Evolutionary conservation across 1,284 basidiomycete species (phyloP).

Genomic region (Boletus hoseneyae): DNA sequence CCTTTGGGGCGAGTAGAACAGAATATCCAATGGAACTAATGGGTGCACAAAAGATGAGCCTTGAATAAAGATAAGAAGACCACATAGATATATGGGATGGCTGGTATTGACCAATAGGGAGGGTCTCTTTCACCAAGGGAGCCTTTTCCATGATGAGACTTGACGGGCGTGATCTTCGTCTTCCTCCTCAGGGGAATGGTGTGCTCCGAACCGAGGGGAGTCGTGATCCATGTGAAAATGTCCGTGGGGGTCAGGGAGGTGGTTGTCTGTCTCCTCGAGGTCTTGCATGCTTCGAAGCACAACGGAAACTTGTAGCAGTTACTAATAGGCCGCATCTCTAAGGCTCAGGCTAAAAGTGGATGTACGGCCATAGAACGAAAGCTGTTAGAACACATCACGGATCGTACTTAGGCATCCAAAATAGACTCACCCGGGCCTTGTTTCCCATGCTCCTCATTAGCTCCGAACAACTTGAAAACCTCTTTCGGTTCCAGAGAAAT

Average conservation of each 20-base stretch:
- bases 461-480: too few species aligned
- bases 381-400: too few species aligned
- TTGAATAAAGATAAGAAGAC: slow-evolving; percentile 24
- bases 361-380: too few species aligned
- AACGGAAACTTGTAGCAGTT: too few species aligned
- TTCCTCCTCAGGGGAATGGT: slow-evolving; percentile 18
- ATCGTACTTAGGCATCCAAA: too few species aligned
- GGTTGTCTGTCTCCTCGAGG: not conserved
- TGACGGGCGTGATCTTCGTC: slow-evolving; percentile 30
- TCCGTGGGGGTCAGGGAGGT: slow-evolving; percentile 21
- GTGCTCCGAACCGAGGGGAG: slow-evolving; percentile 32
- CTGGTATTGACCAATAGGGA: slow-evolving; percentile 55
- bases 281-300: slow-evolving; percentile 12
- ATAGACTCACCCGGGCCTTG: too few species aligned
- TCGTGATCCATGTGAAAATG: slow-evolving; percentile 37
- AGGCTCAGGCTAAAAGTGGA: too few species aligned
- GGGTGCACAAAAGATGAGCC: slow-evolving; percentile 56
- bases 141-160: slow-evolving; percentile 24
- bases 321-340: too few species aligned
- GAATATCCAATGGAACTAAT: slow-evolving; percentile 51
- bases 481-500: too few species aligned
- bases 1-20: slow-evolving; percentile 58
- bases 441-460: too few species aligned
- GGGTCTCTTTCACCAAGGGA: slow-evolving; percentile 69
- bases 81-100: not conserved